Conservation (phyloP, 1,139 yeast species). For the Yamadazyma pseudoaaseri region DNA sequence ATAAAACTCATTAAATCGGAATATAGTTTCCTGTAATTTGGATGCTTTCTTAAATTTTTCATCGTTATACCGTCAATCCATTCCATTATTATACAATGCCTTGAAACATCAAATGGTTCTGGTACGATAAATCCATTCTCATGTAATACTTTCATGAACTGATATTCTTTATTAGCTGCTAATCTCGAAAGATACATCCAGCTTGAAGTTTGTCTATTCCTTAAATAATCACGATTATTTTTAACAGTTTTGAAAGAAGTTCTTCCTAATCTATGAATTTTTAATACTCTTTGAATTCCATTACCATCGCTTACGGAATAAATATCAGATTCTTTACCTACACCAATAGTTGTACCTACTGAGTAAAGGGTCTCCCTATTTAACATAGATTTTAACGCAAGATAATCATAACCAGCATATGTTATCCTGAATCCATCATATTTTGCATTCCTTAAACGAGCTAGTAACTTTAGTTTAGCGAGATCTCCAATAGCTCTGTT, state of each 20-base stretch:
- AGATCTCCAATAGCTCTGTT: slow-evolving; percentile 78
- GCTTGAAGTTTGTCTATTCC: slow-evolving; percentile 61
- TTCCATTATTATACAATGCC: slow-evolving; percentile 94
- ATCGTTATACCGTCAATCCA: slow-evolving; percentile 85
- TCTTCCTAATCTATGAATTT: slow-evolving; percentile 91
- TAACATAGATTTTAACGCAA: slow-evolving; percentile 81
- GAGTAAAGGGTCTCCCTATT: slow-evolving; percentile 73
- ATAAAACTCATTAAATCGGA: slow-evolving; percentile 84
- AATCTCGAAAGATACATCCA: slow-evolving; percentile 93
- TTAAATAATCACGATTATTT: slow-evolving; percentile 88
- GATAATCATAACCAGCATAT: slow-evolving; percentile 85
- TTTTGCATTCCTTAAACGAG: slow-evolving; percentile 78
- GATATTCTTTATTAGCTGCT: slow-evolving; percentile 91
- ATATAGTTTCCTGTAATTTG: slow-evolving; percentile 68
- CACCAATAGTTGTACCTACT: slow-evolving; percentile 88
- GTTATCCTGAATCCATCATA: slow-evolving; percentile 92
- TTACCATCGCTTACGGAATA: slow-evolving; percentile 74
- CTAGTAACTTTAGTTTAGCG: slow-evolving; percentile 79
- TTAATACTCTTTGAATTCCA: slow-evolving; percentile 70
- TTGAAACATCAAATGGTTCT: slow-evolving; percentile 79
- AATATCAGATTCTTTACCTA: slow-evolving; percentile 96
- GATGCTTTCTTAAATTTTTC: slow-evolving; percentile 74
- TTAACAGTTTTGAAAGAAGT: slow-evolving; percentile 90
- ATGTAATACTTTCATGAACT: slow-evolving; percentile 76
- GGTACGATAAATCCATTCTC: slow-evolving; percentile 85